Percentiles rank a stretch among this genome's conserved stretches.
These are phyloP conservation scores for Peronospora belbahrii DNA, from an alignment of 352 stramenopile species.

Conservation along the genomic window DNA sequence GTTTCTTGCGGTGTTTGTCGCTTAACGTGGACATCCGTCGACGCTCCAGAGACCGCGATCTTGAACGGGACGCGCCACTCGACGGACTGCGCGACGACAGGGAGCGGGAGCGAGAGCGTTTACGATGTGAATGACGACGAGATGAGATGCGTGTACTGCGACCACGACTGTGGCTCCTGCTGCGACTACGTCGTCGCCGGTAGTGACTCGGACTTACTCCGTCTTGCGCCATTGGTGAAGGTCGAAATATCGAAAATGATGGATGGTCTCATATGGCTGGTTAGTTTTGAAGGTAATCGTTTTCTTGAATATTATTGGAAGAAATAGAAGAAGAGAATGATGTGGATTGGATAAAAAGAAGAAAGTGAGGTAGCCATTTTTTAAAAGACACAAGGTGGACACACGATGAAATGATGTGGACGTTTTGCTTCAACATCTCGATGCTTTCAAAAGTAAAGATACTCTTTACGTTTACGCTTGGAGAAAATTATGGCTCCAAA, in stretches of 20 bases:
- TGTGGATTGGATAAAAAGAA: constrained; percentile 12
- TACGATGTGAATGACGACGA: constrained; percentile 21
- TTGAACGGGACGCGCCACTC: constrained; percentile 23
- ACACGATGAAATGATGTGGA: constrained; percentile 1
- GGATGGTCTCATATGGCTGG: constrained; percentile 10
- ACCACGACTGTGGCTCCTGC: constrained; percentile 19
- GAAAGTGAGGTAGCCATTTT: constrained; percentile 1
- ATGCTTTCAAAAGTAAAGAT: constrained; percentile 46
- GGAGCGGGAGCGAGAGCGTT: constrained; percentile 26
- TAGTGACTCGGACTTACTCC: constrained; percentile 21
- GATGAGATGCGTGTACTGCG: constrained; percentile 10
- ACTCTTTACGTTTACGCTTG: constrained; percentile 75
- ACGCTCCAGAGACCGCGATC: constrained; percentile 33
- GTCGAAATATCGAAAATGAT: constrained; percentile 15
- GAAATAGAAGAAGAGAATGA: not conserved
- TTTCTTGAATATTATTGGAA: constrained; percentile 15
- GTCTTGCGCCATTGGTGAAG: constrained; percentile 23
- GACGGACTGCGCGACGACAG: constrained; percentile 18
- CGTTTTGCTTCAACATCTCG: not conserved
- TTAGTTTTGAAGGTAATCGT: constrained; percentile 10
- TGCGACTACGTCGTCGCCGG: constrained; percentile 29
- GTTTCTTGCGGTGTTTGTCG: constrained; percentile 27
- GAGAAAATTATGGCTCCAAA: constrained; percentile 84
- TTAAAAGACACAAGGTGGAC: constrained; percentile 17
- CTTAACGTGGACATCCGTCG: constrained; percentile 18